A percentile compares a stretch with the other conserved stretches of the same genome.
Evolutionary conservation across 257 asterid species (phyloP).

Genomic region (Penstemon davidsonii): DNA sequence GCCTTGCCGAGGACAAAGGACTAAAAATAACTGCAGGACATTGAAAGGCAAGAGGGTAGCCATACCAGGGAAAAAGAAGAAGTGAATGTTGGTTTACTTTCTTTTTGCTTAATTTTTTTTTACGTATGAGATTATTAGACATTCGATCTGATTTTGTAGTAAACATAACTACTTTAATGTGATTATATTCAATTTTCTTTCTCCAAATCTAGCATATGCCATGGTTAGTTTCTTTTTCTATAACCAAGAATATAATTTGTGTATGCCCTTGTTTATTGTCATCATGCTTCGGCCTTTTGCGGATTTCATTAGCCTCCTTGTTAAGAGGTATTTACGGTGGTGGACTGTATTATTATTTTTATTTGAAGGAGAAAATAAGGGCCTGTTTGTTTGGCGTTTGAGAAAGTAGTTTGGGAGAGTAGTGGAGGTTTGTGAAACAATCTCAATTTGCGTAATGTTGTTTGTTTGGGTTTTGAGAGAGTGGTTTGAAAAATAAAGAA

Average conservation of each 20-base stretch:
- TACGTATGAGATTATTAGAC: slow-evolving; percentile 5
- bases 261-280: not conserved
- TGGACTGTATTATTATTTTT: not conserved
- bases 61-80: slow-evolving; percentile 89
- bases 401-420: too few species aligned
- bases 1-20: slow-evolving; percentile 96
- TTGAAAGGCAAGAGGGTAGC: slow-evolving; percentile 89
- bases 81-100: slow-evolving; percentile 26
- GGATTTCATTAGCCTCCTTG: too few species aligned
- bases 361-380: not conserved
- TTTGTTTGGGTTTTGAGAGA: too few species aligned
- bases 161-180: slow-evolving; percentile 7
- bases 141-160: slow-evolving; percentile 20
- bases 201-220: slow-evolving; percentile 6
- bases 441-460: too few species aligned
- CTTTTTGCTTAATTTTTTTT: slow-evolving; percentile 28
- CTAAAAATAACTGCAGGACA: slow-evolving; percentile 92
- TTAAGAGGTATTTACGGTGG: not conserved
- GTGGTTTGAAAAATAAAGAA: too few species aligned
- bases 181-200: slow-evolving; percentile 23
- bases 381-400: too few species aligned
- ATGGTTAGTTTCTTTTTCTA: not conserved
- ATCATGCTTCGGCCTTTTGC: not conserved
- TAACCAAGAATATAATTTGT: not conserved
- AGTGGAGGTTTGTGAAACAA: too few species aligned